Percentiles rank a stretch among this genome's conserved stretches.
Conservation (phyloP, 75 land plant species). For the Gnetum montanum region DNA sequence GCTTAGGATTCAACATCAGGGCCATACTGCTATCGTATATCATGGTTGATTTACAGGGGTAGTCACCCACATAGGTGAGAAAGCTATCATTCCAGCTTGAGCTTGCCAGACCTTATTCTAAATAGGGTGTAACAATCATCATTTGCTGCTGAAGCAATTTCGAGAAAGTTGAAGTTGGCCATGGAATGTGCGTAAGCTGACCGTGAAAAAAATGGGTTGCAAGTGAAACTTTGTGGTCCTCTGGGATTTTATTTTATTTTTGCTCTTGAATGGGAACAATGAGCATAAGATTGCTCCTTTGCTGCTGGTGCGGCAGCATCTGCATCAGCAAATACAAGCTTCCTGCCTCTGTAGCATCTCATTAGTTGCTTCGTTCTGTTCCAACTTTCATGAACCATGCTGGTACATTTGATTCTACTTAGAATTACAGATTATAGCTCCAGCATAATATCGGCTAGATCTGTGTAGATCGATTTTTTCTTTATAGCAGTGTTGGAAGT, state of each 20-base stretch:
- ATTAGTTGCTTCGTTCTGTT: too few species aligned
- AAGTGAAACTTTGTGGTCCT: conserved; percentile 21
- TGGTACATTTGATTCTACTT: too few species aligned
- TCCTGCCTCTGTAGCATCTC: too few species aligned
- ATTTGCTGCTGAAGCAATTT: neutral
- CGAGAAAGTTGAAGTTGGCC: neutral
- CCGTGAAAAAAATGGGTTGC: conserved; percentile 32
- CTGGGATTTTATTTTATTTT: too few species aligned
- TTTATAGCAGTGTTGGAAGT: too few species aligned
- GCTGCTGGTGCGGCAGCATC: neutral
- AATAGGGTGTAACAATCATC: conserved; percentile 41
- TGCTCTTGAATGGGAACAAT: neutral
- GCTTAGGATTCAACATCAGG: conserved; percentile 11
- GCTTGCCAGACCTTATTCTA: conserved; percentile 51
- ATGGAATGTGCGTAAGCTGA: conserved; percentile 2
- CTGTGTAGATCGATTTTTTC: too few species aligned
- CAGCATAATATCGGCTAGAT: too few species aligned
- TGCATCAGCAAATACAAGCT: conserved; percentile 4
- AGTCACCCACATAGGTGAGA: conserved; percentile 31
- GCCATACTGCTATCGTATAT: neutral
- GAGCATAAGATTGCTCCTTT: neutral
- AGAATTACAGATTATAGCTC: too few species aligned
- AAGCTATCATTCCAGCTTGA: conserved; percentile 55
- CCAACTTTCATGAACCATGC: too few species aligned
- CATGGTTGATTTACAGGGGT: conserved; percentile 13